These are phyloP conservation scores for Chlorella vulgaris DNA, from an alignment of 139 green algal genomes.

Conservation along the genomic window DNA sequence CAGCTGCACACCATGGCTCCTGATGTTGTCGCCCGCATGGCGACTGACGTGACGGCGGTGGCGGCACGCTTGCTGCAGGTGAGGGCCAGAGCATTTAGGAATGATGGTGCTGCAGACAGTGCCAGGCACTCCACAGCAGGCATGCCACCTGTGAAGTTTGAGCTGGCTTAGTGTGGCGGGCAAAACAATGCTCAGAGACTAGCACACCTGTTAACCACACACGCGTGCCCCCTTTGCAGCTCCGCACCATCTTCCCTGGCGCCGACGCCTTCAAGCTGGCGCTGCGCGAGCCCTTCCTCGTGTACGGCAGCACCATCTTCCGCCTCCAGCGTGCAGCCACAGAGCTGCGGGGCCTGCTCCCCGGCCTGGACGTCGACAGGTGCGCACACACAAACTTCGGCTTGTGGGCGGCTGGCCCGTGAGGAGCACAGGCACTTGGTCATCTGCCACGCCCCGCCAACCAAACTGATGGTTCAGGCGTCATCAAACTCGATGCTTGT, in stretches of 20 bases:
- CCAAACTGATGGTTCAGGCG: too few species aligned
- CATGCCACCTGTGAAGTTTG: too few species aligned
- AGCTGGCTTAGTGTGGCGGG: too few species aligned
- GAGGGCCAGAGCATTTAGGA: neutral
- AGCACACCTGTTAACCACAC: too few species aligned
- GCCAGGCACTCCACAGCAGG: too few species aligned
- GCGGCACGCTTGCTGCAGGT: slow-evolving; percentile 18
- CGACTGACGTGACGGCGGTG: neutral
- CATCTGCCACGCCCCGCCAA: too few species aligned
- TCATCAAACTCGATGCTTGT: too few species aligned
- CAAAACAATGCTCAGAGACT: too few species aligned
- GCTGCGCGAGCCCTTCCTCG: slow-evolving; percentile 12
- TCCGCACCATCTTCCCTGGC: slow-evolving; percentile 6
- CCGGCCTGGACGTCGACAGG: slow-evolving; percentile 15
- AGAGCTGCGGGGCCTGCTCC: slow-evolving; percentile 25
- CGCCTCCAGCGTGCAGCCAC: slow-evolving; percentile 18
- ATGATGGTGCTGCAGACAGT: too few species aligned
- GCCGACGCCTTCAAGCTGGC: slow-evolving; percentile 26
- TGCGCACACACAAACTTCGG: too few species aligned
- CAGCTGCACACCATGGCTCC: neutral
- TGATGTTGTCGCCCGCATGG: neutral
- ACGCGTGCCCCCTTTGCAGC: neutral
- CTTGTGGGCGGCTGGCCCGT: too few species aligned
- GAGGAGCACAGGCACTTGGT: too few species aligned
- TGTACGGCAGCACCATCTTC: neutral